Base-by-base conservation (phyloP, 176 grass and related monocot genomes). In the Aegilops umbellulata region DNA sequence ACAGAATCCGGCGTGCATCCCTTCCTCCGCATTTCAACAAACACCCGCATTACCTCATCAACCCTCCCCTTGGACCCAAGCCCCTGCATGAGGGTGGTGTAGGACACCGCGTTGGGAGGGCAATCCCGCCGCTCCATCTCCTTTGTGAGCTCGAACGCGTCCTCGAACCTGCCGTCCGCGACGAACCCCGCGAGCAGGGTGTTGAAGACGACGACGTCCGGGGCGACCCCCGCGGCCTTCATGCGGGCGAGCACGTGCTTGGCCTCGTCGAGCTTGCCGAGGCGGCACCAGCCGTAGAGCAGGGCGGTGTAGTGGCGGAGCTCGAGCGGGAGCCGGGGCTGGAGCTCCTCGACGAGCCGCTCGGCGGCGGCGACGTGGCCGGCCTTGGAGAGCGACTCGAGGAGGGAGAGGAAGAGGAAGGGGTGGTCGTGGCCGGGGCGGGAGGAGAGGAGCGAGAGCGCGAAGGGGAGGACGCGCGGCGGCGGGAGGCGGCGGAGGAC, bases 21-120 rank as follows among this genome's bases (percentile, higher is more conserved):
- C 83, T 87, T 92, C 76, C 90, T 92, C n/a, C 74, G 85, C 96
- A 98, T 95, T 98, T 98, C 93, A 78, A 95, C 96, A 90, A 98
- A 98, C 92, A 98, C 49, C 68, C 82, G 23, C 90, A 95, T 92
- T 17, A 94, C 96, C 82, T 95, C 93, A 57, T 98, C 92, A 81
- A 98, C 91, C 77, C 90, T 86, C 36, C 89, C 93, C 83, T 83
- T 89, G 6, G 90, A 19, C 16, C 96, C 94, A 1, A 98, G 86
- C 26, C 92, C 96, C 88, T 95, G 96, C 87, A 98, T 98, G 65
- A 98, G 70, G 20, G 96, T 95, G 36, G 93, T 98, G 92, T 95
- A 98, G 22, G 93, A 98, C 76, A 98, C 89, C 0, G 90, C 88
- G 63, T 95, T 98, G 22, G 93, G 96, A 35, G 88, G 84, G 35